A percentile compares a stretch with the other conserved stretches of the same genome.
phyloP scores from a whole-genome alignment of 1,284 basidiomycete genomes.

The Porphyrellus sp. region DNA sequence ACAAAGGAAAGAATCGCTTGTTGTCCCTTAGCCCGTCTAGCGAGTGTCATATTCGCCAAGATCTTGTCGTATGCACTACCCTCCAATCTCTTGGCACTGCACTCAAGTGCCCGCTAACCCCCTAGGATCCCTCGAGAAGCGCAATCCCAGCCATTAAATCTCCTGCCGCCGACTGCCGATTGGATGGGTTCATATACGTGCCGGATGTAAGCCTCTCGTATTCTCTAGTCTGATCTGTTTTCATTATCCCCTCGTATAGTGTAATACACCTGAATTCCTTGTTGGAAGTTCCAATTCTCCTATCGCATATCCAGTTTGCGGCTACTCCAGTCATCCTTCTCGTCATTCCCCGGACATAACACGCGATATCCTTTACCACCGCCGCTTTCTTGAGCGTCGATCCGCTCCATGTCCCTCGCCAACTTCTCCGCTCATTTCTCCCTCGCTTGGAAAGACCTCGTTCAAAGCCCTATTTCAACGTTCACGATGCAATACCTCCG shows the following conservation, averaged over 20 bases:
- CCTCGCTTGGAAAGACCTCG: slow-evolving; percentile 20
- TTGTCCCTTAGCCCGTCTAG: neutral
- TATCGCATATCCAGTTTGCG: slow-evolving; percentile 31
- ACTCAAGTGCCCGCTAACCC: slow-evolving; percentile 4
- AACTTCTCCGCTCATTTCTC: slow-evolving; percentile 13
- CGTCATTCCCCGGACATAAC: slow-evolving; percentile 3
- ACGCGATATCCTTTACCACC: slow-evolving; percentile 7
- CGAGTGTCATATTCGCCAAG: neutral
- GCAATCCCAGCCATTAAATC: neutral
- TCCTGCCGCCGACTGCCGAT: neutral
- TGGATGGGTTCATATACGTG: slow-evolving; percentile 30
- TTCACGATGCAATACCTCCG: slow-evolving; percentile 26
- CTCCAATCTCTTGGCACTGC: neutral
- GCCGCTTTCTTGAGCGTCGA: slow-evolving; percentile 12
- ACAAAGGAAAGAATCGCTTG: slow-evolving; percentile 30
- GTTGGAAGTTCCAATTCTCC: slow-evolving; percentile 34
- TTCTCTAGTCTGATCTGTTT: neutral
- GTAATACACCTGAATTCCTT: slow-evolving; percentile 32
- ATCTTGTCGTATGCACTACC: slow-evolving; percentile 15
- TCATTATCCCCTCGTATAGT: slow-evolving; percentile 3
- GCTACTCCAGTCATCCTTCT: slow-evolving; percentile 30
- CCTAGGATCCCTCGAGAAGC: slow-evolving; percentile 12
- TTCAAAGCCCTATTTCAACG: slow-evolving; percentile 32
- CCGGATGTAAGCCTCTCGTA: slow-evolving; percentile 17
- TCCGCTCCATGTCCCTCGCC: slow-evolving; percentile 21